Evolutionary conservation across 257 asterid species (phyloP).

Genomic region (Schizonepeta tenuifolia): DNA sequence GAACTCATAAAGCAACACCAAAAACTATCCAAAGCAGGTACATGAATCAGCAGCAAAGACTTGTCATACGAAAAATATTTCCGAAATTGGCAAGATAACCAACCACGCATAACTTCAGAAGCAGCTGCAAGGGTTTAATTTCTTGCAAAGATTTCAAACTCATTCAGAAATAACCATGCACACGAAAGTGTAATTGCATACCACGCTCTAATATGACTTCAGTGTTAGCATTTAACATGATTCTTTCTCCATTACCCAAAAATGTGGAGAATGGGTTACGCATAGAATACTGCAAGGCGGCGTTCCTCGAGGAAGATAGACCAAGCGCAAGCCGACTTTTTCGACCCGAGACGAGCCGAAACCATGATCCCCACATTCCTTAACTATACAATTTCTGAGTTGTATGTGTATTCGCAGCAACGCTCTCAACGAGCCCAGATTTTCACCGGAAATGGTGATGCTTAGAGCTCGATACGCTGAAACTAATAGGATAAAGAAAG

Average conservation of each 20-base stretch:
- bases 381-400: constrained; percentile 24
- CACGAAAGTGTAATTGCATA: constrained; percentile 6
- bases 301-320: constrained; percentile 37
- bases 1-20: background rate
- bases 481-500: background rate
- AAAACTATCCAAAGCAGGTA: background rate
- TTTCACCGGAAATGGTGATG: background rate
- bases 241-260: constrained; percentile 29
- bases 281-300: constrained; percentile 13
- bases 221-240: constrained; percentile 12
- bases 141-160: too few species aligned
- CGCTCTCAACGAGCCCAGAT: background rate
- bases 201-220: constrained; percentile 31
- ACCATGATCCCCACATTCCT: constrained; percentile 52
- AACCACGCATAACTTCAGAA: background rate
- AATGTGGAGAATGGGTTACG: constrained; percentile 27
- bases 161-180: background rate
- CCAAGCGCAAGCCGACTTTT: constrained; percentile 35
- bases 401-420: background rate
- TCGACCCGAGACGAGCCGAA: constrained; percentile 46
- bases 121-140: background rate
- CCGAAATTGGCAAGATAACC: constrained; percentile 5
- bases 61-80: background rate
- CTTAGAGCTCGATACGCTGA: background rate
- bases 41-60: too few species aligned